These are phyloP conservation scores for Nannizziopsis arthrosporioides DNA, from an alignment of 2,329 filamentous ascomycete genomes.

Conservation along the genomic window DNA sequence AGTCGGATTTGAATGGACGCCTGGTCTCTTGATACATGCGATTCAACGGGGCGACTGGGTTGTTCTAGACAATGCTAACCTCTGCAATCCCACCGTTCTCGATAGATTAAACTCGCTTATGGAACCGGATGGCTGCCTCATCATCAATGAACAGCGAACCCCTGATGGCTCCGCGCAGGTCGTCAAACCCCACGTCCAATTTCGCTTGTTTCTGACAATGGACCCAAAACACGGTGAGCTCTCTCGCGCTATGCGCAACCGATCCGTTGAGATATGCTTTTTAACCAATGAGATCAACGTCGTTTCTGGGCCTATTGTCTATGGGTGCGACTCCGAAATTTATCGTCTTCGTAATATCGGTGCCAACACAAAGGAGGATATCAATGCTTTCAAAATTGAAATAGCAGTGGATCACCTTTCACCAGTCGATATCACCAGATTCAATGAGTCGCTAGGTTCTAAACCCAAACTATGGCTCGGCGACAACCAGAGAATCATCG, in stretches of 20 bases:
- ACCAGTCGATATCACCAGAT: slow-evolving; percentile 23
- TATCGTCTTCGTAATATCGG: slow-evolving; percentile 29
- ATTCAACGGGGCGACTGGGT: slow-evolving; percentile 81
- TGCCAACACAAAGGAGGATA: slow-evolving; percentile 10
- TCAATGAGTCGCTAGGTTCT: slow-evolving; percentile 23
- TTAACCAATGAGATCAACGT: slow-evolving; percentile 27
- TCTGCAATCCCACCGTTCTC: slow-evolving; percentile 88
- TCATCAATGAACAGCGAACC: slow-evolving; percentile 85
- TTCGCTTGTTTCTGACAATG: slow-evolving; percentile 87
- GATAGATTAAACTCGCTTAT: slow-evolving; percentile 90
- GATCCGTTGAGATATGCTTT: slow-evolving; percentile 80
- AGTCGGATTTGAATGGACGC: slow-evolving; percentile 89
- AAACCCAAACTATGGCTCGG: slow-evolving; percentile 15
- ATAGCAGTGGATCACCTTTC: slow-evolving; percentile 31
- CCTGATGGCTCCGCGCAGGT: slow-evolving; percentile 68
- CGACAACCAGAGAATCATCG: background rate
- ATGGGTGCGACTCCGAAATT: slow-evolving; percentile 29
- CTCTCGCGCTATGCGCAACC: slow-evolving; percentile 91
- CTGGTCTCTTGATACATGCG: slow-evolving; percentile 81
- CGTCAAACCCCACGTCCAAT: slow-evolving; percentile 70
- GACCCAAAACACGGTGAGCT: slow-evolving; percentile 86
- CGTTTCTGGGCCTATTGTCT: slow-evolving; percentile 20
- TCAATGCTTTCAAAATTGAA: slow-evolving; percentile 19
- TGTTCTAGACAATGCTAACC: slow-evolving; percentile 90
- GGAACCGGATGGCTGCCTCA: slow-evolving; percentile 75